Evolutionary conservation across 768 basidiomycete species (phyloP).

Genomic region (Mycena alexandri): DNA sequence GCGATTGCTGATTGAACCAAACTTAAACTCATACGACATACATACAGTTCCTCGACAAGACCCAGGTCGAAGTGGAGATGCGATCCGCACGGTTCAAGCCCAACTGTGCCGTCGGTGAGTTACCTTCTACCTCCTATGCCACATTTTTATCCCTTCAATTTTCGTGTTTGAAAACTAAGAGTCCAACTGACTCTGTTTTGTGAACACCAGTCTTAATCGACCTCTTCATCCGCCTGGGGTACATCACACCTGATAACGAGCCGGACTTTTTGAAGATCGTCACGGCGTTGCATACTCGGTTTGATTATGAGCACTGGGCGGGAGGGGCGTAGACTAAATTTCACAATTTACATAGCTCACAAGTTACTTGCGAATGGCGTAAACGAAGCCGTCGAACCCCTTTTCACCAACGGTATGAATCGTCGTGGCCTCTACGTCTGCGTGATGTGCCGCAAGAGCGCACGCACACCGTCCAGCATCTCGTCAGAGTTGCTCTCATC

Average conservation of each 20-base stretch:
- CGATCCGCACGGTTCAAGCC: constrained; percentile 86
- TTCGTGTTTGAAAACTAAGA: not conserved
- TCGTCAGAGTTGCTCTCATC: constrained; percentile 38
- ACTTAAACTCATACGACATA: not conserved
- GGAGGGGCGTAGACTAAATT: no score
- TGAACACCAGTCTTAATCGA: constrained; percentile 81
- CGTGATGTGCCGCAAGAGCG: constrained; percentile 50
- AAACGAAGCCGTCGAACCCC: constrained; percentile 51
- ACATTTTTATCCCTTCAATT: not conserved
- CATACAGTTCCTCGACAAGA: constrained; percentile 73
- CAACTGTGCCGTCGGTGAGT: constrained; percentile 88
- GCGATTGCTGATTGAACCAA: not conserved
- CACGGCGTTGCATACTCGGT: constrained; percentile 59
- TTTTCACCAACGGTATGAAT: constrained; percentile 49
- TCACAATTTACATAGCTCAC: no score
- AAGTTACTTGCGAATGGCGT: constrained; percentile 36
- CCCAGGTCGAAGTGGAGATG: constrained; percentile 73
- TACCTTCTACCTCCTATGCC: not conserved
- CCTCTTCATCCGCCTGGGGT: constrained; percentile 88
- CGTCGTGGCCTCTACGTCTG: constrained; percentile 47
- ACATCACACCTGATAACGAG: constrained; percentile 90
- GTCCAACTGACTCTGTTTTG: not conserved
- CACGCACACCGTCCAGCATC: constrained; percentile 49
- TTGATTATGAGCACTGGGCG: no score
- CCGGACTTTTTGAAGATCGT: constrained; percentile 83